Evolutionary conservation across 164 flowering plant species (phyloP).

Genomic region (Protea cynaroides): DNA sequence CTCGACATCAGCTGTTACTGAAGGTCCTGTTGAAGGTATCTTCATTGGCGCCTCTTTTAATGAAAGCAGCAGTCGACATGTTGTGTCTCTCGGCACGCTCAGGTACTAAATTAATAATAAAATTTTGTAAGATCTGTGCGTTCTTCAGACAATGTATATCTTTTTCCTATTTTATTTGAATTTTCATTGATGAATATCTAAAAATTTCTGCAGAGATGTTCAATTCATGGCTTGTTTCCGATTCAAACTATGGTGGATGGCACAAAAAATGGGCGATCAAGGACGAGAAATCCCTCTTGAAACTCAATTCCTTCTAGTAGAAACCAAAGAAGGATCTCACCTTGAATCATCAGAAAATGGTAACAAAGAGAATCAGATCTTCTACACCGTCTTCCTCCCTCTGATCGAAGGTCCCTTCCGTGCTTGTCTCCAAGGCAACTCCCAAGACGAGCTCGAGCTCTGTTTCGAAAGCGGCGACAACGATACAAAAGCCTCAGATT

Average conservation of each 20-base stretch:
- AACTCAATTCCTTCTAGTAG: conserved; percentile 79
- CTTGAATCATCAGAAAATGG: conserved; percentile 28
- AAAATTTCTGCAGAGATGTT: conserved; percentile 28
- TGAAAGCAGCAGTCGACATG: conserved; percentile 55
- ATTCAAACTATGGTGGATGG: conserved; percentile 98
- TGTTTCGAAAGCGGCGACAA: conserved; percentile 88
- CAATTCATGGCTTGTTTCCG: conserved; percentile 83
- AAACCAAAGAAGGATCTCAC: conserved; percentile 53
- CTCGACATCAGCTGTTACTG: conserved; percentile 47
- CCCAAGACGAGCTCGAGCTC: conserved; percentile 61
- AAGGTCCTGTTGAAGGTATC: conserved; percentile 68
- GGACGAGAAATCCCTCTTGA: conserved; percentile 79
- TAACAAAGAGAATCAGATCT: conserved; percentile 24
- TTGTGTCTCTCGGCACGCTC: conserved; percentile 63
- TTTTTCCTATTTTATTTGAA: neutral
- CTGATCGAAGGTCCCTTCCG: conserved; percentile 77
- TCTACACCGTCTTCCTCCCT: conserved; percentile 83
- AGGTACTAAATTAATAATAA: conserved; percentile 15
- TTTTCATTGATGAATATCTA: no score
- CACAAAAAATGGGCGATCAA: conserved; percentile 79
- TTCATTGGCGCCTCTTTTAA: conserved; percentile 70
- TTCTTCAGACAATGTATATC: neutral
- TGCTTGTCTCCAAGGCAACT: conserved; percentile 72
- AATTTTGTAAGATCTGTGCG: no score
- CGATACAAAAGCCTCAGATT: conserved; percentile 50